Conservation (phyloP, 345 rosid species). For the Nephelium lappaceum region DNA sequence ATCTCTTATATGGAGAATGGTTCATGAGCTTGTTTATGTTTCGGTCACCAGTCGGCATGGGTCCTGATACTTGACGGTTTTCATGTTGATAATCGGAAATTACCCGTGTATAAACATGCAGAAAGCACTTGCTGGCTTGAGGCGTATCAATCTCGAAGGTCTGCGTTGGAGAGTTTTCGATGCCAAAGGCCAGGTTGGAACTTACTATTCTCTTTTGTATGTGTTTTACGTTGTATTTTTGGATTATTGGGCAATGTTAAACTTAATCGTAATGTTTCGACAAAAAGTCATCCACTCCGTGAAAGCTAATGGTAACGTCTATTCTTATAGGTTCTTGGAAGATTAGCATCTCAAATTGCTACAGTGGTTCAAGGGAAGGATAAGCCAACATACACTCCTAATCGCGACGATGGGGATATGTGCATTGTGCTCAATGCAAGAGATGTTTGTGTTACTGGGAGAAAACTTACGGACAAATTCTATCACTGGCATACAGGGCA, state of each 20-base stretch:
- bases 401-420: slow-evolving; percentile 96
- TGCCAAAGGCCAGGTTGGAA: slow-evolving; percentile 92
- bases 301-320: neutral
- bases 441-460: slow-evolving; percentile 79
- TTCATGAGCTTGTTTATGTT: neutral
- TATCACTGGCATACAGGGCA: slow-evolving; percentile 96
- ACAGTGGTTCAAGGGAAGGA: slow-evolving; percentile 96
- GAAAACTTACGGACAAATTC: slow-evolving; percentile 90
- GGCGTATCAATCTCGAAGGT: slow-evolving; percentile 90
- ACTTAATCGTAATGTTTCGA: neutral
- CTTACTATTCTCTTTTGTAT: neutral
- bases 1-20: neutral
- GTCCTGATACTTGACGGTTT: slow-evolving; percentile 13
- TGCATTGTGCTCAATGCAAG: slow-evolving; percentile 98
- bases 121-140: slow-evolving; percentile 95
- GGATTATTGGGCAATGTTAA: neutral
- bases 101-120: slow-evolving; percentile 37
- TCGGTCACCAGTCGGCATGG: neutral
- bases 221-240: neutral
- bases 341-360: slow-evolving; percentile 92
- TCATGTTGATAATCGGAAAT: neutral
- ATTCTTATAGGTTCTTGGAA: slow-evolving; percentile 76
- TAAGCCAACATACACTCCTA: slow-evolving; percentile 87
- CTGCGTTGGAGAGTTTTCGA: slow-evolving; percentile 96
- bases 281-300: neutral